Base-by-base conservation (phyloP, 768 basidiomycete genomes). In the Termitomyces sp. region DNA sequence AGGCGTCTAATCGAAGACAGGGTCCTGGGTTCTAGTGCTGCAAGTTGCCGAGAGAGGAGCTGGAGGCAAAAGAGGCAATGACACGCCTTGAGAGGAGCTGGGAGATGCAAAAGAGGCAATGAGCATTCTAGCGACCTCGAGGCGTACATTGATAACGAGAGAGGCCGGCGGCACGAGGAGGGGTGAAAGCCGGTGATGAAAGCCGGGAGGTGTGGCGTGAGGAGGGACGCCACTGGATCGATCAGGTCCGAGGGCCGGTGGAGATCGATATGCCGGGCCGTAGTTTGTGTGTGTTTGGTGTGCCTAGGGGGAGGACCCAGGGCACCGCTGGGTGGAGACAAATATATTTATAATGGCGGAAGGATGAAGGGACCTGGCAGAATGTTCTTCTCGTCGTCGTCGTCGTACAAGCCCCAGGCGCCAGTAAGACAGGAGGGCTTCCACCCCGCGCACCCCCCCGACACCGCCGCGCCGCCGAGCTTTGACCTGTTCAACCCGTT, bases 391-490 rank as follows among this genome's bases (percentile, higher is more conserved):
- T 71, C 63, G 48, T 55, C 69, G 59, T 68, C 55, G 64, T 44
- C 46, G 35, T 46, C 75, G 43, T 82, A 81, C 76, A 83, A 84
- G 67, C 80, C 83, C 16, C 82, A 82, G 62, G 68, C 67, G 3
- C 68, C 67, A 60, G 74, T 89, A 63, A 77, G 88, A 60, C 85
- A 88, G 68, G 86, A 90, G 73, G 89, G 90, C 65, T 91, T 91
- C 70, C 85, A 88, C 62, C 70, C 86, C 38, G 23, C 67, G 65
- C 64, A 72, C 61, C 60, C 72, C 38, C 50, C 72, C 62, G 57
- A 72, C 50, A 0, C 38, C 10, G 16, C 38, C 10, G 16, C 32
- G 32, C 14, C 14, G 1, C 18, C 28, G 16, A 18, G 6, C 40
- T 43, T 43, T 10, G 80, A 79, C 74, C 74, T 82, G 66, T 74